These are phyloP conservation scores for Alnus glutinosa DNA, from an alignment of 306 rosid species.

Conservation along the genomic window DNA sequence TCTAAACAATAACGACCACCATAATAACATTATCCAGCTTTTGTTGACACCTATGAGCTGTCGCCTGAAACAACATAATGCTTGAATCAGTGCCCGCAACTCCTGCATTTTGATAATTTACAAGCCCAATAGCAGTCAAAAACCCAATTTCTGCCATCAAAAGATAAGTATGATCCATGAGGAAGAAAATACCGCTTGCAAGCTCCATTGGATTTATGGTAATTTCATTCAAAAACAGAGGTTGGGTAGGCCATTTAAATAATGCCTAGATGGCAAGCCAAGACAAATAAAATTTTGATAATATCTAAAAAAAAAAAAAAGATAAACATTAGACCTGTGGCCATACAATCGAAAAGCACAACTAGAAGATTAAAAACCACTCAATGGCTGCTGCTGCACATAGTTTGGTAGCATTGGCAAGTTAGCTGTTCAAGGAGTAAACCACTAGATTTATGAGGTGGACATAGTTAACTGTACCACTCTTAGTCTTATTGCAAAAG, in stretches of 20 bases:
- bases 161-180: neutral
- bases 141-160: neutral
- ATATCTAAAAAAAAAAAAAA: neutral
- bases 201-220: too few relatives aligned
- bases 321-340: too few relatives aligned
- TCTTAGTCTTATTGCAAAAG: neutral
- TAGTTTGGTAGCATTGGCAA: neutral
- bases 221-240: neutral
- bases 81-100: constrained; percentile 40
- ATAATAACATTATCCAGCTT: constrained; percentile 35
- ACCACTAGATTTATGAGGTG: neutral
- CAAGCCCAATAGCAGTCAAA: neutral
- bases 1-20: constrained; percentile 29
- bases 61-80: constrained; percentile 58
- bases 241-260: neutral
- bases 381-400: neutral
- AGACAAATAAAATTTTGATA: neutral
- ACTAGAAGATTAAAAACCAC: neutral
- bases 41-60: constrained; percentile 28
- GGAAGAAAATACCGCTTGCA: too few relatives aligned
- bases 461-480: neutral
- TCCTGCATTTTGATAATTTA: constrained; percentile 22
- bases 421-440: neutral
- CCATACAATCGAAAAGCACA: neutral
- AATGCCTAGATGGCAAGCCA: neutral